Evolutionary conservation across 768 basidiomycete genomes (phyloP), one percentile per base, ranked within the genome.

Genomic region (Mycena latifolia): DNA sequence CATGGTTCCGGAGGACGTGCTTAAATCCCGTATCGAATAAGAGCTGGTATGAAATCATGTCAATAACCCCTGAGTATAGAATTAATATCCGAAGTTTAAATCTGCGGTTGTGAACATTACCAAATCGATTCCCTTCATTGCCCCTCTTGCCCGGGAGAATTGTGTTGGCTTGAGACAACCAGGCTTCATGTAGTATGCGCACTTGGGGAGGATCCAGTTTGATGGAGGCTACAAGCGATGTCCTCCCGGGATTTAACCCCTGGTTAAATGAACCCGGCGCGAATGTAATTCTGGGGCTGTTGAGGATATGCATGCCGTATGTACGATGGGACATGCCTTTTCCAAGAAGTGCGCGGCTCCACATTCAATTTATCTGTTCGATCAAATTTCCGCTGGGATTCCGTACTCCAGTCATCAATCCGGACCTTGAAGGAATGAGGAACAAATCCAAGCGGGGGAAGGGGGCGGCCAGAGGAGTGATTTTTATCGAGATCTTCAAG

Each of bases 151-250:
- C 20, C 7, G 29, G 15, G 18, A 58, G 11, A 6, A 33, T 48
- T 2, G 11, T 20, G 15, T 61, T 61, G 0, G 59, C 59, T 14
- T 61, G 59, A 9, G 59, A 50, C 8, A 61, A 50, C 59, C 59
- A 61, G 15, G 22, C 20, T 15, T n/a, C 5, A 5, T 43, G n/a
- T 9, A 61, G 20, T 14, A 27, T 28, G 11, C 33, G 15, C 22
- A n/a, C 4, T 35, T 51, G 24, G 10, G 28, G 3, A 1, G 2
- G 10, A 27, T 52, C 59, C 11, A 61, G 25, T 29, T 52, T 35
- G 33, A 61, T 33, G 37, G 12, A 37, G 0, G 59, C 28, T n/a
- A 35, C 31, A 25, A n/a, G 14, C 33, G 4, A 6, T 28, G n/a
- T n/a, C n/a, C n/a, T n/a, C n/a, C n/a, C 15, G 8, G 27, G 41